These are phyloP conservation scores for Trichocladium uniseriatum DNA, from an alignment of 495 filamentous ascomycete species.

Conservation along the genomic window DNA sequence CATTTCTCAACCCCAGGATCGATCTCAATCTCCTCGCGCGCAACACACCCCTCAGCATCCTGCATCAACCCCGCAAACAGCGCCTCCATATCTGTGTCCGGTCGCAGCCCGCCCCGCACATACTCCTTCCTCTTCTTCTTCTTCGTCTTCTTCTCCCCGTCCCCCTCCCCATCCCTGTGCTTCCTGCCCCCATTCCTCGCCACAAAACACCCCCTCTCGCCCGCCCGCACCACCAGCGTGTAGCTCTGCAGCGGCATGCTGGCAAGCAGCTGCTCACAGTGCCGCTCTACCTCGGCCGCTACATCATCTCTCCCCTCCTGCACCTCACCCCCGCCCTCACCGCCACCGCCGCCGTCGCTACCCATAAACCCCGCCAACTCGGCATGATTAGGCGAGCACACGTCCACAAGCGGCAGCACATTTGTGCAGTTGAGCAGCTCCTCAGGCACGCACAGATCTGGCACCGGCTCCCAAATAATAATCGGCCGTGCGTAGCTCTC, in stretches of 20 bases:
- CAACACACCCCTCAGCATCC: slow-evolving; percentile 42
- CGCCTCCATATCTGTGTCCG: slow-evolving; percentile 45
- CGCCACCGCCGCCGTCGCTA: slow-evolving; percentile 18
- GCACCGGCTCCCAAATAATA: slow-evolving; percentile 93
- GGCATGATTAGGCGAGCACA: slow-evolving; percentile 80
- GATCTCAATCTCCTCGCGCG: slow-evolving; percentile 49
- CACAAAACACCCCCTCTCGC: slow-evolving; percentile 43
- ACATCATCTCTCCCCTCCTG: too few species aligned
- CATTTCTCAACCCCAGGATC: slow-evolving; percentile 47
- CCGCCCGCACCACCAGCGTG: slow-evolving; percentile 44
- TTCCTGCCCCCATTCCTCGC: slow-evolving; percentile 44
- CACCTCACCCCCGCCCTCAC: too few species aligned
- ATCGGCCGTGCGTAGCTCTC: slow-evolving; percentile 46
- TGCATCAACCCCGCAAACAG: slow-evolving; percentile 43
- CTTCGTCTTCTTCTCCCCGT: neutral
- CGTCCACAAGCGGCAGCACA: slow-evolving; percentile 63
- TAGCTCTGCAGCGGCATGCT: slow-evolving; percentile 47
- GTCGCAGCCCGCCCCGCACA: slow-evolving; percentile 35
- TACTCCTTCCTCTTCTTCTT: slow-evolving; percentile 34
- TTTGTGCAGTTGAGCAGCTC: slow-evolving; percentile 65
- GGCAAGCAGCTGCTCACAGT: slow-evolving; percentile 43
- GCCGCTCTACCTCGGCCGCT: slow-evolving; percentile 38
- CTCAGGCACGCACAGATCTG: slow-evolving; percentile 70
- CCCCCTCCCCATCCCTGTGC: slow-evolving; percentile 24
- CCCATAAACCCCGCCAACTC: slow-evolving; percentile 79